phyloP scores from a whole-genome alignment of 371 early-diverging fungal species.

The Fennellomyces sp. region DNA sequence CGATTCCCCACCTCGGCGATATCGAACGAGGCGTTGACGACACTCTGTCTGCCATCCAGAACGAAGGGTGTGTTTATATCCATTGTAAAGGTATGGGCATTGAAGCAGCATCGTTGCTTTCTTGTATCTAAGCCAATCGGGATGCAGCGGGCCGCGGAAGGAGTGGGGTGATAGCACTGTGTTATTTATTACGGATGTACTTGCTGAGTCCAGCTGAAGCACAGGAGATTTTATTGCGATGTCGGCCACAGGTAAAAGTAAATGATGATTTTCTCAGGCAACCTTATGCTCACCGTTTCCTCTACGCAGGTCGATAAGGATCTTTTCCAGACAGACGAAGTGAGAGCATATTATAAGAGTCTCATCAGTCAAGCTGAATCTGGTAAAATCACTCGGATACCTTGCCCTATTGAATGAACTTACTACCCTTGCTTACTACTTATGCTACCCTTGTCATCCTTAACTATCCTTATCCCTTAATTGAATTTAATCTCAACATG shows the following conservation, averaged over 20 bases:
- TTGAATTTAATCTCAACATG: too few relatives aligned
- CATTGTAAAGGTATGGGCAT: slow-evolving; percentile 59
- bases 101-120: too few relatives aligned
- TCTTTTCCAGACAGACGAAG: slow-evolving; percentile 32
- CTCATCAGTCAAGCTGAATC: slow-evolving; percentile 31
- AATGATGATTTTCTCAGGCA: too few relatives aligned
- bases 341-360: slow-evolving; percentile 40
- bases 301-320: slow-evolving; percentile 36
- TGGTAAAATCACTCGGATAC: slow-evolving; percentile 28
- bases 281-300: neutral
- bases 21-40: slow-evolving; percentile 30
- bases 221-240: slow-evolving; percentile 28
- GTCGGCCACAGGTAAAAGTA: slow-evolving; percentile 40
- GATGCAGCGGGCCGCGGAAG: slow-evolving; percentile 45
- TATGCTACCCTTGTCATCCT: neutral
- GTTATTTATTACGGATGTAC: slow-evolving; percentile 42
- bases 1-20: slow-evolving; percentile 30
- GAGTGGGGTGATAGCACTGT: slow-evolving; percentile 45
- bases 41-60: slow-evolving; percentile 14
- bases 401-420: slow-evolving; percentile 9
- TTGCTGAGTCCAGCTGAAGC: slow-evolving; percentile 26
- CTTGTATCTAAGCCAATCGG: too few relatives aligned
- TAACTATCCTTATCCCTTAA: too few relatives aligned
- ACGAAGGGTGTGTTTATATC: slow-evolving; percentile 29
- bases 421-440: neutral